phyloP scores from a whole-genome alignment of 495 filamentous ascomycete genomes.

The Durotheca rogersii region DNA sequence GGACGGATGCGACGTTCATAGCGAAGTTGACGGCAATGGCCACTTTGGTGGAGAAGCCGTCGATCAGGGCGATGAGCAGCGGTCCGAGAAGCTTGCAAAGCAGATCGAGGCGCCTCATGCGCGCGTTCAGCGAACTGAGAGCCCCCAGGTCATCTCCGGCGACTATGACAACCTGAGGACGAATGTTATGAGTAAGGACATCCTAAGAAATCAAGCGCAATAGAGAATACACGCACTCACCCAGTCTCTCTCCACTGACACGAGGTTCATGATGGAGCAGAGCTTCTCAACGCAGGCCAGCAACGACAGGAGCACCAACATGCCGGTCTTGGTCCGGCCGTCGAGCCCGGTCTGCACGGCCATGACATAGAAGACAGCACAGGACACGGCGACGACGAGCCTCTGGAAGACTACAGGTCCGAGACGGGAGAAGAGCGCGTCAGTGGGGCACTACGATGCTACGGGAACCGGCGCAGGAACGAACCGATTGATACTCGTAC shows the following conservation, averaged over 20 bases:
- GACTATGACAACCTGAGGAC: slow-evolving; percentile 40
- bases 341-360: not conserved
- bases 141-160: slow-evolving; percentile 25
- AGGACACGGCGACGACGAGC: slow-evolving; percentile 27
- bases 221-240: too few species aligned
- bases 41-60: slow-evolving; percentile 32
- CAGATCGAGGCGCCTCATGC: slow-evolving; percentile 71
- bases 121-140: slow-evolving; percentile 52
- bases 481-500: slow-evolving; percentile 40
- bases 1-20: slow-evolving; percentile 45
- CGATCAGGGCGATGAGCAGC: slow-evolving; percentile 54
- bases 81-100: slow-evolving; percentile 70
- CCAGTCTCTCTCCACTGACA: slow-evolving; percentile 70
- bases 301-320: slow-evolving; percentile 46
- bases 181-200: too few species aligned
- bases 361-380: slow-evolving; percentile 27
- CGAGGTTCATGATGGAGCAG: slow-evolving; percentile 53
- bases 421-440: too few species aligned
- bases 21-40: slow-evolving; percentile 41
- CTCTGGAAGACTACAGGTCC: too few species aligned
- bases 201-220: too few species aligned
- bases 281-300: slow-evolving; percentile 62
- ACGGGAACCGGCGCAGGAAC: too few species aligned
- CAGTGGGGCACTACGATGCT: too few species aligned
- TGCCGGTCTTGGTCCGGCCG: slow-evolving; percentile 6